Evolutionary conservation across 495 filamentous ascomycete species (phyloP).

Genomic region (Penicillium taxi): DNA sequence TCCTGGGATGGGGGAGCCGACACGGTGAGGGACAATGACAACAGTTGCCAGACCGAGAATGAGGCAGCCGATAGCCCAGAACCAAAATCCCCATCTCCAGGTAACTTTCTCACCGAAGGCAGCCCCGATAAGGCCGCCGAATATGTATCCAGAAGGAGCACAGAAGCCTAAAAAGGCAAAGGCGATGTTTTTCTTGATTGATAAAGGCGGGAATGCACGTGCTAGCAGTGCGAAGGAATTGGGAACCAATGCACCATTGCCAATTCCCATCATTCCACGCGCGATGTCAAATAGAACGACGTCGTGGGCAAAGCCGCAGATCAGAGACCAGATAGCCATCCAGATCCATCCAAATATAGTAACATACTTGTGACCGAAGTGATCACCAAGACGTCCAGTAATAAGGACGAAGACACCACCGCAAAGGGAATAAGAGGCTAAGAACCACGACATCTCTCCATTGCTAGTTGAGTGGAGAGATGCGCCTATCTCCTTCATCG

Average conservation of each 20-base stretch:
- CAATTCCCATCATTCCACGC: constrained; percentile 50
- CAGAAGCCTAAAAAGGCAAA: constrained; percentile 53
- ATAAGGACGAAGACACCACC: constrained; percentile 53
- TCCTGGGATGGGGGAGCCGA: constrained; percentile 17
- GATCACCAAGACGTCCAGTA: constrained; percentile 47
- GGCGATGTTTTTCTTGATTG: constrained; percentile 46
- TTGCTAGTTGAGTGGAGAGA: constrained; percentile 15
- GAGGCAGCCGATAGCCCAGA: constrained; percentile 42
- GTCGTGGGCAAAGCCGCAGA: constrained; percentile 30
- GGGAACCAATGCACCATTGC: constrained; percentile 48
- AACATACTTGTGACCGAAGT: constrained; percentile 47
- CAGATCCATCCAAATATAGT: constrained; percentile 46
- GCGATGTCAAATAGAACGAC: constrained; percentile 46
- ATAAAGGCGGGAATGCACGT: constrained; percentile 38
- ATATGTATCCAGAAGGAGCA: constrained; percentile 43
- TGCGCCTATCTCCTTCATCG: constrained; percentile 16
- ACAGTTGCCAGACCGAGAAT: constrained; percentile 36
- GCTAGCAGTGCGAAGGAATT: constrained; percentile 54
- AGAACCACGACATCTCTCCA: constrained; percentile 38
- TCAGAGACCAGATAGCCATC: constrained; percentile 46
- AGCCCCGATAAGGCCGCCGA: constrained; percentile 40
- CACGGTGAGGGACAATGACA: constrained; percentile 12
- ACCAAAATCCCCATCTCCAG: constrained; percentile 59
- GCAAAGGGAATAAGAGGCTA: constrained; percentile 47
- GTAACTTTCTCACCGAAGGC: constrained; percentile 41